Base-by-base conservation (phyloP, 2,329 filamentous ascomycete species). In the Aspergillus ibericus region DNA sequence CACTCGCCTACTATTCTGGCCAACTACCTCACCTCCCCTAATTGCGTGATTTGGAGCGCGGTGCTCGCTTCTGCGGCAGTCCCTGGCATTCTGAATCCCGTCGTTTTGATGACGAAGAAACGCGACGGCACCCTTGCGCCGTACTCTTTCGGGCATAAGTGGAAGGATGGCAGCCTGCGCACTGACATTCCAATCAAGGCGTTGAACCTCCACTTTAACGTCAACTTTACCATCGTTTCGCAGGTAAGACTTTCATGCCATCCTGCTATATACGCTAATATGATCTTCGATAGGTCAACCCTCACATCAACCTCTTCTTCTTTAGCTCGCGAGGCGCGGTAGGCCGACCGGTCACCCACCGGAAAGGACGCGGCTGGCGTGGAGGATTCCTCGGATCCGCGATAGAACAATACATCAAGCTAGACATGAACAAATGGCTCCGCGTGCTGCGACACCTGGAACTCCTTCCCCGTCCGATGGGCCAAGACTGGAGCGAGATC, bases 251-350 rank as follows among this genome's bases (percentile, higher is more conserved):
- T 16, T 38, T 34, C 16, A 5, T 38, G 5, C 4, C 16, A 9
- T 15, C 29, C 7, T 32, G 25, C 35, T 5, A 16, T 5, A 32
- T n/a, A 16, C 40, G 20, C 38, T 88, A 6, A 58, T 47, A 20
- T 36, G 40, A 52, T 82, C 82, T 53, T 5, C 1, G 42, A 66
- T 85, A 92, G 78, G 93, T 97, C 50, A 99, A 99, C 74, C 95
- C 95, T 1, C 95, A 99, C 74, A 93, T 99, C 75, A 98, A 96
- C 70, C 87, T 98, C 27, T 99, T 99, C 82, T 98, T 99, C 84
- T 99, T 98, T 81, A 95, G 90, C 29, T 96, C 93, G 0, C 86
- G 95, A 32, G 95, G 95, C 12, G 89, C 90, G 0, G 93, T 98
- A 9, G 95, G 95, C 5, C 88, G 91, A 53, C 95, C 95, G 9